Base-by-base conservation (phyloP, 768 basidiomycete genomes). In the Candolleomyces aberdarensis region DNA sequence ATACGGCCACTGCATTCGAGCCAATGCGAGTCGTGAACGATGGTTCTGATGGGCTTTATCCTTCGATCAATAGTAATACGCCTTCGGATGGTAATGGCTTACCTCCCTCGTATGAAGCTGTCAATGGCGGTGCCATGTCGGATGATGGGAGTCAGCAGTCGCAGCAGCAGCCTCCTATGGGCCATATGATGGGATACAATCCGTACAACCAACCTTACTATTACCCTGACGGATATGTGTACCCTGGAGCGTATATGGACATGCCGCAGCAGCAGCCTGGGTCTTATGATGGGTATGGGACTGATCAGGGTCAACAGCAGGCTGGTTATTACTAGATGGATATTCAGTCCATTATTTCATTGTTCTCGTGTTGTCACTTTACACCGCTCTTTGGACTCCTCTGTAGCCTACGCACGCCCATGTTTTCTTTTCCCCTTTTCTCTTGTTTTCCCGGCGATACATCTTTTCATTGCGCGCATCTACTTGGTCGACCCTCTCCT, bases 181-280 rank as follows among this genome's bases (percentile, higher is more conserved):
- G 56, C 41, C 32, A 71, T 53, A 76, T 85, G 79, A 80, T 85
- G 76, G 73, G 74, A 51, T 89, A 89, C 58, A 68, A 81, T 22
- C 70, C 80, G n/a, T 89, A 89, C 67, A 83, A 81, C 41, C 80
- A 83, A 66, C 80, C 78, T 44, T 89, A 89, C 75, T 91, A 88
- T 72, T 89, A 87, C 71, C 86, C 87, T 22, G 86, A 88, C 55
- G 79, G 82, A 62, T 90, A 90, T 66, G 78, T 77, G 59, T 91
- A 90, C 71, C 76, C 82, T 36, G 36, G 36, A 61, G 82, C 78
- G 47, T 89, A 88, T 75, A 75, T 88, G 78, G 89, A 89, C 72
- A 80, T 85, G 81, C 79, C 85, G 48, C 86, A 86, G 65, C 72
- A 85, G 47, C 86, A 86, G 64, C 72, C 77, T 63, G 80, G 83